Percentiles rank a stretch among this genome's conserved stretches.
These are phyloP conservation scores for Vigna radiata DNA, from an alignment of 306 rosid species.

Conservation along the genomic window DNA sequence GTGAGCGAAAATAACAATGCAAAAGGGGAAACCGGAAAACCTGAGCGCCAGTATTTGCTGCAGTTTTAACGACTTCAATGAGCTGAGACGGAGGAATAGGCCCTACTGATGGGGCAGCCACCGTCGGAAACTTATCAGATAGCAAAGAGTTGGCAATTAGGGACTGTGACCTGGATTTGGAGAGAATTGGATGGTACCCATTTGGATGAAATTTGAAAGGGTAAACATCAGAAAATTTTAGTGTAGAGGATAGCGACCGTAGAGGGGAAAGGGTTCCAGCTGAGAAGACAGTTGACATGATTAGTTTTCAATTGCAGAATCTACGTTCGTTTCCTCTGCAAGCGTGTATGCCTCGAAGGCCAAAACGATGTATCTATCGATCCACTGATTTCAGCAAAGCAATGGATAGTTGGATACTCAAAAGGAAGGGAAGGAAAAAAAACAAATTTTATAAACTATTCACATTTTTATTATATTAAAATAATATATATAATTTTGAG, in stretches of 20 bases:
- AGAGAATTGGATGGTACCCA: conserved; percentile 48
- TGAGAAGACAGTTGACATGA: conserved; percentile 58
- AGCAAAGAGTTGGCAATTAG: conserved; percentile 54
- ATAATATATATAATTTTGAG: too few species aligned
- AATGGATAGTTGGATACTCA: neutral
- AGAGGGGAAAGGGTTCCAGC: conserved; percentile 51
- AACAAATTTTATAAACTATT: too few species aligned
- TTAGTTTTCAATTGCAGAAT: neutral
- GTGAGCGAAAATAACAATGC: neutral
- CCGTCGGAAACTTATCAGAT: conserved; percentile 62
- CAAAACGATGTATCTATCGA: neutral
- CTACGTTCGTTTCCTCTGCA: neutral
- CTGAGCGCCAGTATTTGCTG: conserved; percentile 97
- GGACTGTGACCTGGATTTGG: conserved; percentile 40
- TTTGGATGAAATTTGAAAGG: conserved; percentile 27
- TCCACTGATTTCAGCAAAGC: neutral
- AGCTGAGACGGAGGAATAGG: conserved; percentile 68
- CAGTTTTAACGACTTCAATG: conserved; percentile 76
- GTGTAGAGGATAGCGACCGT: conserved; percentile 27
- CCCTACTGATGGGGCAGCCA: conserved; percentile 76
- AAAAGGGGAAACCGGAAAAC: conserved; percentile 43
- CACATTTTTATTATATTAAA: too few species aligned
- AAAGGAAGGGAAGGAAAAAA: too few species aligned
- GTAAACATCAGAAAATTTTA: neutral
- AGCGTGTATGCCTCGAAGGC: neutral